Conservation (phyloP, 306 rosid species). For the Amphicarpaea edgeworthii region DNA sequence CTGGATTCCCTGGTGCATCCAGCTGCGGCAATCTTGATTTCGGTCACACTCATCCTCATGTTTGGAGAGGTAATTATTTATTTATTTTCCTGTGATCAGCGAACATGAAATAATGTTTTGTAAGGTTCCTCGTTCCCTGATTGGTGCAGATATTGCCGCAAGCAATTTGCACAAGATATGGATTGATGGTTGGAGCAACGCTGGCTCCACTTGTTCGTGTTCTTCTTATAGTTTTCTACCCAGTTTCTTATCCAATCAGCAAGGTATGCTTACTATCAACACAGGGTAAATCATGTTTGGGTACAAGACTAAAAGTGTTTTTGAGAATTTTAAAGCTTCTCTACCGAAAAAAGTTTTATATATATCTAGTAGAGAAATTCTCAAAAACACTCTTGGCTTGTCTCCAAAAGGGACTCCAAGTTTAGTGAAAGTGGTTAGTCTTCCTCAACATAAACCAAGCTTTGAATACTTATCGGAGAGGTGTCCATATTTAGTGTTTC, state of each 20-base stretch:
- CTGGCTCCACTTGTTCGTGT: constrained; percentile 91
- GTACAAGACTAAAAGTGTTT: too few species aligned
- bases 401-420: too few species aligned
- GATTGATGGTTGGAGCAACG: constrained; percentile 84
- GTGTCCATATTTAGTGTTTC: not conserved
- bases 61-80: constrained; percentile 86
- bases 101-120: not conserved
- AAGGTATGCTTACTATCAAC: constrained; percentile 62
- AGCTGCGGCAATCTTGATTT: constrained; percentile 81
- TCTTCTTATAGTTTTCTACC: constrained; percentile 82
- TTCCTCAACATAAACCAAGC: too few species aligned
- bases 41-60: constrained; percentile 88
- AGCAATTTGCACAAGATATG: constrained; percentile 91
- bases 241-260: constrained; percentile 91
- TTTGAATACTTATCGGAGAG: not conserved
- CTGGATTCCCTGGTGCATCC: constrained; percentile 87
- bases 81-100: not conserved
- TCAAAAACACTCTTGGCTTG: too few species aligned
- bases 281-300: too few species aligned
- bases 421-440: not conserved
- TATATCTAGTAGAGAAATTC: too few species aligned
- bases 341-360: too few species aligned
- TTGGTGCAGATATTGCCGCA: constrained; percentile 89
- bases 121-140: constrained; percentile 25
- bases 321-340: too few species aligned